A percentile compares a stretch with the other conserved stretches of the same genome.
phyloP scores from a whole-genome alignment of 208 protist species.

The Wallacemonas collosoma region DNA sequence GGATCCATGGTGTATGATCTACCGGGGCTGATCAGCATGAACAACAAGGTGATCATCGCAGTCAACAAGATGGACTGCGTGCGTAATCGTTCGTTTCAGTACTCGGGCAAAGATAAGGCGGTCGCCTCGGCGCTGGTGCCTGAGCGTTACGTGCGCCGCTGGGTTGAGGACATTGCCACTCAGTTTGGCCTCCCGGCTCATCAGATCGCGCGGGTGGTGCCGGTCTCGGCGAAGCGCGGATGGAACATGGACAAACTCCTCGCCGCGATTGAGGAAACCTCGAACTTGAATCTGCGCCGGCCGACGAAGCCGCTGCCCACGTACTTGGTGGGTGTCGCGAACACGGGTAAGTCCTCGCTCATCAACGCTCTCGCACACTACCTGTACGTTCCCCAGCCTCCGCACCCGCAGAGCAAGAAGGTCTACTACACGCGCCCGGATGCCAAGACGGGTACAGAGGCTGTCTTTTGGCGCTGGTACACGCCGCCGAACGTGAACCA shows the following conservation, averaged over 20 bases:
- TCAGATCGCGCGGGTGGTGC: constrained; percentile 73
- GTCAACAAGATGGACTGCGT: constrained; percentile 94
- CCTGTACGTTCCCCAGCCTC: constrained; percentile 83
- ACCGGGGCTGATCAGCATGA: constrained; percentile 91
- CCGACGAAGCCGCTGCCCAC: constrained; percentile 75
- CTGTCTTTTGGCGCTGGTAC: constrained; percentile 89
- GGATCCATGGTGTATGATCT: constrained; percentile 91
- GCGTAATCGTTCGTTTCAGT: constrained; percentile 81
- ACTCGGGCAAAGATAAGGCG: constrained; percentile 72
- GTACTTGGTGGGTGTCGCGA: constrained; percentile 90
- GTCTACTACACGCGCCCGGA: constrained; percentile 84
- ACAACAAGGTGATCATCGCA: constrained; percentile 90
- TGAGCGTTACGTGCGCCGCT: constrained; percentile 72
- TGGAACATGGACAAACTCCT: constrained; percentile 87
- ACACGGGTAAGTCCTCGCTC: constrained; percentile 93
- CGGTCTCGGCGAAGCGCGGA: constrained; percentile 88
- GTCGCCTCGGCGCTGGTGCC: constrained; percentile 69
- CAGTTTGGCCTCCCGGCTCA: constrained; percentile 83
- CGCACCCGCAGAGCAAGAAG: constrained; percentile 87
- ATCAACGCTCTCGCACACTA: constrained; percentile 90
- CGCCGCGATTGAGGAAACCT: constrained; percentile 59
- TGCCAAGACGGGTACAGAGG: constrained; percentile 53
- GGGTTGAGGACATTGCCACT: constrained; percentile 82
- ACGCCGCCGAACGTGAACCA: constrained; percentile 88
- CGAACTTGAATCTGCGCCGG: constrained; percentile 83